These are phyloP conservation scores for Ustulina deusta DNA, from an alignment of 2,329 filamentous ascomycete species.

Conservation along the genomic window DNA sequence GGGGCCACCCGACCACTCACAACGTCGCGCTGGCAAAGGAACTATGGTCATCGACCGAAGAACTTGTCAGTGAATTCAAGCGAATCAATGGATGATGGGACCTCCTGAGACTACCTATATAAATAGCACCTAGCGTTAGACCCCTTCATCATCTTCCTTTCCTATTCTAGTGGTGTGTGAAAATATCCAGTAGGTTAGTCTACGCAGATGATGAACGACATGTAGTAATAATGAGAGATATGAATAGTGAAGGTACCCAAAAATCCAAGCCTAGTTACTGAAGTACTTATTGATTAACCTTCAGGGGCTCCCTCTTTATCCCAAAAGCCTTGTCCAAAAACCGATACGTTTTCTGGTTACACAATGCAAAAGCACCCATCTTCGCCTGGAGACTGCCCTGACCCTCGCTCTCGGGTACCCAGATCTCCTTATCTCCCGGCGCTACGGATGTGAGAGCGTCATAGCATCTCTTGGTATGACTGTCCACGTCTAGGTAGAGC, in stretches of 20 bases:
- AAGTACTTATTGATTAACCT: neutral
- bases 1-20: slow-evolving; percentile 13
- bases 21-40: slow-evolving; percentile 10
- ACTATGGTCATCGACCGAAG: slow-evolving; percentile 15
- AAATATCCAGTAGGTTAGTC: neutral
- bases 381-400: slow-evolving; percentile 40
- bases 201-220: neutral
- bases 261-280: neutral
- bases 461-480: slow-evolving; percentile 27
- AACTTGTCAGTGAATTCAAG: slow-evolving; percentile 7
- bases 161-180: neutral
- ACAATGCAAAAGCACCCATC: slow-evolving; percentile 35
- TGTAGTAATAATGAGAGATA: neutral
- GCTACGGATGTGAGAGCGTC: slow-evolving; percentile 19
- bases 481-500: slow-evolving; percentile 34
- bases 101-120: neutral
- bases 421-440: slow-evolving; percentile 31
- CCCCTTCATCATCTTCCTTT: neutral
- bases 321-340: slow-evolving; percentile 28
- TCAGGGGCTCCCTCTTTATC: slow-evolving; percentile 17
- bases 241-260: neutral
- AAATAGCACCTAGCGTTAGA: neutral
- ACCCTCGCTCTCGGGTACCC: slow-evolving; percentile 28
- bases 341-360: slow-evolving; percentile 30
- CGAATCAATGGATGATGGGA: slow-evolving; percentile 3